A percentile compares a stretch with the other conserved stretches of the same genome.
Evolutionary conservation across 129 eudicot species (phyloP).

Genomic region (Solidago caesia): DNA sequence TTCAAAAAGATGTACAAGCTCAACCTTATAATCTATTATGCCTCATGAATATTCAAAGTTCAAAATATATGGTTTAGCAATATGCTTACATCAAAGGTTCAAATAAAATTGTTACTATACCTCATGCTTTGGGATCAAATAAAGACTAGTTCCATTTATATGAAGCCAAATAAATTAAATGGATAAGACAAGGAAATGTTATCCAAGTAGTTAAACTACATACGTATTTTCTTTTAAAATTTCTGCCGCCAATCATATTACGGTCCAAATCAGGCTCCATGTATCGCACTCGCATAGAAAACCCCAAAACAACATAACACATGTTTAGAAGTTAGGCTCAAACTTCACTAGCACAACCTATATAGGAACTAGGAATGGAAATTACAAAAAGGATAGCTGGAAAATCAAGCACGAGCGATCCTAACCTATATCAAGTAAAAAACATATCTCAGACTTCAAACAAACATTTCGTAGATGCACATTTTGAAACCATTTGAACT

Average conservation of each 20-base stretch:
- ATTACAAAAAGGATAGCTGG: constrained; percentile 9
- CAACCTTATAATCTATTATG: constrained; percentile 8
- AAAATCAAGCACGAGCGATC: constrained; percentile 12
- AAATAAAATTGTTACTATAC: background rate
- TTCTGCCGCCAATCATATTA: background rate
- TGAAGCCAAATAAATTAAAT: background rate
- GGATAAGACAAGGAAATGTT: background rate
- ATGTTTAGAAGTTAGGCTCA: background rate
- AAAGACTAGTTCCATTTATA: background rate
- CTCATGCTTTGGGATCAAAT: background rate
- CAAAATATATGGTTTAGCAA: background rate
- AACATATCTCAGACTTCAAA: background rate
- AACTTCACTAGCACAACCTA: background rate
- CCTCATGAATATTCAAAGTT: background rate
- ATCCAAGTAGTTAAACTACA: constrained; percentile 18
- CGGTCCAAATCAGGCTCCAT: constrained; percentile 2
- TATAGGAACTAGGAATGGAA: constrained; percentile 7
- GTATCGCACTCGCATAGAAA: background rate
- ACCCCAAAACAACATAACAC: background rate
- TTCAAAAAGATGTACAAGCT: background rate
- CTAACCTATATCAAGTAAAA: constrained; percentile 20
- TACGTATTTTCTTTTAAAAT: background rate
- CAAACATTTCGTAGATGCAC: constrained; percentile 17
- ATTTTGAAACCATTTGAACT: constrained; percentile 11
- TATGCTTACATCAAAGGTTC: constrained; percentile 6